A percentile compares a stretch with the other conserved stretches of the same genome.
These are phyloP conservation scores for Magnaporthiopsis rhizophila DNA, from an alignment of 2,329 filamentous ascomycete genomes.

Conservation along the genomic window DNA sequence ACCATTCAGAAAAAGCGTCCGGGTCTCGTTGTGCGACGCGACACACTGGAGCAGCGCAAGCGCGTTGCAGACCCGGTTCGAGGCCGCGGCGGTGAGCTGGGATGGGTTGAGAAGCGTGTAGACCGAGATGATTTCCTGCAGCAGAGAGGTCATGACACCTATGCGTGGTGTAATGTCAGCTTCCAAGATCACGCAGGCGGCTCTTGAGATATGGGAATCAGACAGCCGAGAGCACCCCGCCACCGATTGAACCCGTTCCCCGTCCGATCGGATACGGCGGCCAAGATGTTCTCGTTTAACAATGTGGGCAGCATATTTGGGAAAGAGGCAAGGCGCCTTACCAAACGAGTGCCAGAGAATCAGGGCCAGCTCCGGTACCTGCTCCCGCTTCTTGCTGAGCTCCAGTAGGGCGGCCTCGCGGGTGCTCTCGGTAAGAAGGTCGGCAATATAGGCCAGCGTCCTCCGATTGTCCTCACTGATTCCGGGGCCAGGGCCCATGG, in stretches of 20 bases:
- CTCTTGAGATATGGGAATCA: background rate
- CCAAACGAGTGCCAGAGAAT: constrained; percentile 99
- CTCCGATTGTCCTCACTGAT: constrained; percentile 86
- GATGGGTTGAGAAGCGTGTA: constrained; percentile 95
- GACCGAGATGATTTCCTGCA: constrained; percentile 98
- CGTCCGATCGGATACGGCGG: background rate
- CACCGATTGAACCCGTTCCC: too few relatives aligned
- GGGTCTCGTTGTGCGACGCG: constrained; percentile 92
- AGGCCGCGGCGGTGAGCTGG: constrained; percentile 93
- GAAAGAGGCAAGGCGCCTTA: constrained; percentile 37
- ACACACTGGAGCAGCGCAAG: constrained; percentile 94
- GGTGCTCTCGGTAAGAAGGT: constrained; percentile 78
- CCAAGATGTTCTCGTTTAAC: background rate
- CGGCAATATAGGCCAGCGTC: constrained; percentile 88
- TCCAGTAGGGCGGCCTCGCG: constrained; percentile 88
- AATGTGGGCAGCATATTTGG: background rate
- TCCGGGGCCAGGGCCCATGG: constrained; percentile 54
- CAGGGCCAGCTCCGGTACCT: constrained; percentile 90
- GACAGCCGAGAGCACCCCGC: background rate
- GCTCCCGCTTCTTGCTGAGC: constrained; percentile 96
- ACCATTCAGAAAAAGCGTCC: constrained; percentile 91
- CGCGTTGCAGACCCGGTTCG: constrained; percentile 95
- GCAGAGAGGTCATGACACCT: constrained; percentile 96
- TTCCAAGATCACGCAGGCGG: background rate
- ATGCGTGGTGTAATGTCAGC: constrained; percentile 7